Evolutionary conservation across 192 early-diverging fungal genomes (phyloP).

Genomic region (Coemansia sp.): DNA sequence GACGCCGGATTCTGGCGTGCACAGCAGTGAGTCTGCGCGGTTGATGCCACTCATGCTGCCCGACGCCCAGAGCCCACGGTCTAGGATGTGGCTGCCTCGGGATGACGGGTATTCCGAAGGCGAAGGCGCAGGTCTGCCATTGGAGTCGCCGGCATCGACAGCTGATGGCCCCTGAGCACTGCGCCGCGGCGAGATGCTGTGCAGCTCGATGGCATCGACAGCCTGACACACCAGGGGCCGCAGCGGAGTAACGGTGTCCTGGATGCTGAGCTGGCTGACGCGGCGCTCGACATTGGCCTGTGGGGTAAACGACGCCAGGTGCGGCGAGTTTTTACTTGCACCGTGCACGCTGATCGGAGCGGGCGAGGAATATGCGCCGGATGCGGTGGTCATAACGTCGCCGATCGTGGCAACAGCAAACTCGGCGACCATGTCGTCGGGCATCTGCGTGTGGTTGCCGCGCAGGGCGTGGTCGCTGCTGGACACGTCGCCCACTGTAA

Average conservation of each 20-base stretch:
- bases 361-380: conserved; percentile 5
- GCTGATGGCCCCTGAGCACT: background rate
- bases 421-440: conserved; percentile 31
- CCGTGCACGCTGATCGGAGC: background rate
- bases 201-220: background rate
- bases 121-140: conserved; percentile 11
- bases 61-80: background rate
- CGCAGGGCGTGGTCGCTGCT: conserved; percentile 3
- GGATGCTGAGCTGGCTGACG: conserved; percentile 10
- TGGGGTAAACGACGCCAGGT: background rate
- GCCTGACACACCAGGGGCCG: conserved; percentile 1
- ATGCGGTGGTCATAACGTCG: conserved; percentile 14
- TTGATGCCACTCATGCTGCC: conserved; percentile 9
- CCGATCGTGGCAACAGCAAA: conserved; percentile 51
- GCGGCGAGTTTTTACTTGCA: background rate
- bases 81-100: conserved; percentile 15
- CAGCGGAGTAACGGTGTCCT: conserved; percentile 6
- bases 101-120: conserved; percentile 37
- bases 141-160: background rate
- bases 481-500: conserved; percentile 21
- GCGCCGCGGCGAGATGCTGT: background rate
- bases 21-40: conserved; percentile 21
- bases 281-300: conserved; percentile 3
- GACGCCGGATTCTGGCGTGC: conserved; percentile 10
- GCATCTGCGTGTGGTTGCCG: conserved; percentile 2